Evolutionary conservation across 2,329 filamentous ascomycete genomes (phyloP).

Genomic region (Pseudogymnoascus sp.): DNA sequence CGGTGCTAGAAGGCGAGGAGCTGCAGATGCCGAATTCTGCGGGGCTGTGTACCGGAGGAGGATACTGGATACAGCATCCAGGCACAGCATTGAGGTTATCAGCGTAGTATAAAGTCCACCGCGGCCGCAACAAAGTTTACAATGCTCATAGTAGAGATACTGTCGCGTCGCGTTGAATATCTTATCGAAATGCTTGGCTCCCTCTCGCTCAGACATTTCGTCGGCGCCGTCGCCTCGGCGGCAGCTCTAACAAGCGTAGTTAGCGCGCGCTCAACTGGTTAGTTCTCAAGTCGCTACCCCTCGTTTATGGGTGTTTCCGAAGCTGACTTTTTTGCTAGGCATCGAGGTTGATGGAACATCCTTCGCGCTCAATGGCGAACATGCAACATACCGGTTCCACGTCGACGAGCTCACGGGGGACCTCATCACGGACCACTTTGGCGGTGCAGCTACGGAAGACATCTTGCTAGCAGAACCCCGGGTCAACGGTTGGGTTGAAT

Average conservation of each 20-base stretch:
- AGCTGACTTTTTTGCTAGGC: slow-evolving; percentile 29
- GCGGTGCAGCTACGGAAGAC: slow-evolving; percentile 46
- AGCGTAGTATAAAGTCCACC: neutral
- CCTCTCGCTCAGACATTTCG: neutral
- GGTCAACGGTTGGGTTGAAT: slow-evolving; percentile 46
- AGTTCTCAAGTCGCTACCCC: neutral
- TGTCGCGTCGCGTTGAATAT: neutral
- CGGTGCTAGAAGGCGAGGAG: neutral
- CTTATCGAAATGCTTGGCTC: neutral
- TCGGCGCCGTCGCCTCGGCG: neutral
- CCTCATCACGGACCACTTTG: slow-evolving; percentile 54
- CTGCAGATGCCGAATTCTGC: neutral
- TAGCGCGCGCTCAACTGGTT: neutral
- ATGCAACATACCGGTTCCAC: slow-evolving; percentile 57
- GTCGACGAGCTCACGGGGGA: slow-evolving; percentile 50
- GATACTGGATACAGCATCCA: neutral
- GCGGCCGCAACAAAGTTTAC: neutral
- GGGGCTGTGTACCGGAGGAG: neutral
- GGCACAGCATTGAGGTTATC: neutral
- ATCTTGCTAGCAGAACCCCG: slow-evolving; percentile 14
- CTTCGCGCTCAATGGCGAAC: slow-evolving; percentile 49
- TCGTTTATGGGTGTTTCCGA: neutral
- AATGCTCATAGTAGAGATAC: neutral
- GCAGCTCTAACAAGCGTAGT: neutral
- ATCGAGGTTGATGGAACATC: slow-evolving; percentile 47